Percentiles rank a stretch among this genome's conserved stretches.
Evolutionary conservation across 257 asterid genomes (phyloP).

Genomic region (Ehretia macrophylla): DNA sequence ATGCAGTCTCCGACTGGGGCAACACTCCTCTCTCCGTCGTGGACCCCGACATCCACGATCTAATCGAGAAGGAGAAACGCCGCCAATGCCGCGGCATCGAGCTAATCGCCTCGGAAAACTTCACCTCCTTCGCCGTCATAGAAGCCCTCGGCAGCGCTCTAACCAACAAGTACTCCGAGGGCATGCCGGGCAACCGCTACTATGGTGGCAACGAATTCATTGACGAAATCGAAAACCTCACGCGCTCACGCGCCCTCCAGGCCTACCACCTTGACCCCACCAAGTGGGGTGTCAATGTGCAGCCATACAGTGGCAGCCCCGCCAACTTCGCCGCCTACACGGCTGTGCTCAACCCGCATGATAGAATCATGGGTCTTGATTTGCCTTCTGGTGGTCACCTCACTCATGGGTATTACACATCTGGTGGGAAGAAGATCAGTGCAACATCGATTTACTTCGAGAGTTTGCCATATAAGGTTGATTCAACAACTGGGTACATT

Average conservation of each 20-base stretch:
- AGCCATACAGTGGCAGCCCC: constrained; percentile 66
- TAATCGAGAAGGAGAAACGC: constrained; percentile 43
- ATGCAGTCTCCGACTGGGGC: constrained; percentile 42
- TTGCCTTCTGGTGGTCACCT: constrained; percentile 83
- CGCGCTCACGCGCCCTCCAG: constrained; percentile 34
- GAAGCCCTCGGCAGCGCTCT: constrained; percentile 42
- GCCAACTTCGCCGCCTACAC: constrained; percentile 83
- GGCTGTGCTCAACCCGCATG: constrained; percentile 73
- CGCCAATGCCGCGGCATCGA: constrained; percentile 50
- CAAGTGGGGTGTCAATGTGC: constrained; percentile 65
- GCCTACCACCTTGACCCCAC: constrained; percentile 41
- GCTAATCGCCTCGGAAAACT: constrained; percentile 45
- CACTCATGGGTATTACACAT: constrained; percentile 65
- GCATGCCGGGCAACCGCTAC: constrained; percentile 46
- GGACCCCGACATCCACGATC: constrained; percentile 48
- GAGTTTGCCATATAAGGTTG: constrained; percentile 43
- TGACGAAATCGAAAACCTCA: constrained; percentile 40
- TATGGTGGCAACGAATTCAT: constrained; percentile 46
- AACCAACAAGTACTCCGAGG: constrained; percentile 44
- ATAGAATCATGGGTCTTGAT: constrained; percentile 80
- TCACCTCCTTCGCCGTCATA: constrained; percentile 47
- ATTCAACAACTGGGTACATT: constrained; percentile 26
- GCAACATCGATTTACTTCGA: constrained; percentile 43
- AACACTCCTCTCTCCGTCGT: constrained; percentile 30
- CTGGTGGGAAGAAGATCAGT: constrained; percentile 42